Evolutionary conservation across 2,329 filamentous ascomycete genomes (phyloP).

Genomic region (Colletotrichum sp.): DNA sequence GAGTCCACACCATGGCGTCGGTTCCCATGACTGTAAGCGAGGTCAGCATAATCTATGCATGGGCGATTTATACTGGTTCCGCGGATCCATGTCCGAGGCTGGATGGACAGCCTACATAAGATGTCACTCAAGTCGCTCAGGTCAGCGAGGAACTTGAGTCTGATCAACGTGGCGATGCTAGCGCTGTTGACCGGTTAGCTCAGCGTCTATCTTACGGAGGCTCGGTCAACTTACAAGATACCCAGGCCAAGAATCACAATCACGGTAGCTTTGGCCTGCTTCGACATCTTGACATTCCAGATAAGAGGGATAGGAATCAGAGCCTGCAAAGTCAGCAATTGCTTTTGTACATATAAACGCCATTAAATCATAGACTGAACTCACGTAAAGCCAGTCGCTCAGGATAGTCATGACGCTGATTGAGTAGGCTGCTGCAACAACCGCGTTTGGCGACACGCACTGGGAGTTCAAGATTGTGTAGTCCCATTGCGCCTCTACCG

Average conservation of each 20-base stretch:
- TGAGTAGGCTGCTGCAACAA: conserved; percentile 55
- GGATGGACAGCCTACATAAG: conserved; percentile 44
- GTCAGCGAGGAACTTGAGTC: conserved; percentile 52
- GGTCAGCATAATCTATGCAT: not conserved
- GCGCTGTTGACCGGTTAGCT: conserved; percentile 39
- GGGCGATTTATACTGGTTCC: not conserved
- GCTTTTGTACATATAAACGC: no score
- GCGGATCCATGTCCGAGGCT: not conserved
- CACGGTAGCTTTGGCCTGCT: conserved; percentile 56
- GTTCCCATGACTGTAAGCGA: conserved; percentile 47
- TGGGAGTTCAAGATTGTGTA: conserved; percentile 47
- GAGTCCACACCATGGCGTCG: conserved; percentile 60
- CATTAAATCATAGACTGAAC: conserved; percentile 9
- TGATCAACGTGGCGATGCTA: conserved; percentile 58
- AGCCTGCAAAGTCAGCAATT: conserved; percentile 35
- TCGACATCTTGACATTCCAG: conserved; percentile 59
- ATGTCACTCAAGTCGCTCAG: conserved; percentile 51
- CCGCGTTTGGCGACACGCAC: conserved; percentile 48
- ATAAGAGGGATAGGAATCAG: conserved; percentile 59
- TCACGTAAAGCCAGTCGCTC: conserved; percentile 59
- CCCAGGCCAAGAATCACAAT: conserved; percentile 54
- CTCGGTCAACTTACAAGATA: conserved; percentile 46
- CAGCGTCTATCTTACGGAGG: not conserved
- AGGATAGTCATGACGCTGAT: conserved; percentile 57
- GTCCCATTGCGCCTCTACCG: conserved; percentile 58